Conservation (phyloP, 2,329 filamentous ascomycete species). For the Triangularia verruculosa region DNA sequence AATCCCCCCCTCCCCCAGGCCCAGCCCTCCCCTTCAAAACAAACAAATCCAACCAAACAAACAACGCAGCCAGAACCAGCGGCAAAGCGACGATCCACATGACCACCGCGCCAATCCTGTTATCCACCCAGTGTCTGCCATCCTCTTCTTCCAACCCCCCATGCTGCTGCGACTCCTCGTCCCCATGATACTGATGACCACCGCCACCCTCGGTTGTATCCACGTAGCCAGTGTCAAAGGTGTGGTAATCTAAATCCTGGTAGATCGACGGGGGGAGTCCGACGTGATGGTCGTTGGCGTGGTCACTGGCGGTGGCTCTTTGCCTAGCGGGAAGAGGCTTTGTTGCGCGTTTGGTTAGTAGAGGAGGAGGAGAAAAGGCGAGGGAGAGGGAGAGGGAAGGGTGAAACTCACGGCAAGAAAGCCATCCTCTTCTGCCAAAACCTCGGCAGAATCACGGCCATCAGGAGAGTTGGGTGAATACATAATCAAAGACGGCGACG, state of each 20-base stretch:
- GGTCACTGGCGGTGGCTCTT: too few species aligned
- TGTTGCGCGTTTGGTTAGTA: neutral
- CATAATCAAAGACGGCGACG: too few species aligned
- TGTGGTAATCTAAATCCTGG: neutral
- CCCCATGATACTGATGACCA: neutral
- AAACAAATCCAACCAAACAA: slow-evolving; percentile 3
- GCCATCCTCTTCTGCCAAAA: too few species aligned
- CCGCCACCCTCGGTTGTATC: neutral
- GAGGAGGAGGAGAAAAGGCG: too few species aligned
- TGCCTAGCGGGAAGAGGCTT: too few species aligned
- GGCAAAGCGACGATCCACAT: slow-evolving; percentile 10
- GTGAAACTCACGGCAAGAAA: too few species aligned
- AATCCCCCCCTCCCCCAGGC: neutral
- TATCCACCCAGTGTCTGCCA: neutral
- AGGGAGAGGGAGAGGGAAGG: too few species aligned
- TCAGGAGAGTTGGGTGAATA: too few species aligned
- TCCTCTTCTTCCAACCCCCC: neutral
- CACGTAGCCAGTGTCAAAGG: neutral
- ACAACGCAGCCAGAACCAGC: slow-evolving; percentile 8
- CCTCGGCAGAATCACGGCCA: too few species aligned
- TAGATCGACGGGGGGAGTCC: neutral
- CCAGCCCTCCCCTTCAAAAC: neutral
- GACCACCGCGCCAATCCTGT: neutral
- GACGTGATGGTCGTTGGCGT: neutral
- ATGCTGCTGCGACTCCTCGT: neutral